Base-by-base conservation (phyloP, 768 basidiomycete genomes). In the Trametes punicea region DNA sequence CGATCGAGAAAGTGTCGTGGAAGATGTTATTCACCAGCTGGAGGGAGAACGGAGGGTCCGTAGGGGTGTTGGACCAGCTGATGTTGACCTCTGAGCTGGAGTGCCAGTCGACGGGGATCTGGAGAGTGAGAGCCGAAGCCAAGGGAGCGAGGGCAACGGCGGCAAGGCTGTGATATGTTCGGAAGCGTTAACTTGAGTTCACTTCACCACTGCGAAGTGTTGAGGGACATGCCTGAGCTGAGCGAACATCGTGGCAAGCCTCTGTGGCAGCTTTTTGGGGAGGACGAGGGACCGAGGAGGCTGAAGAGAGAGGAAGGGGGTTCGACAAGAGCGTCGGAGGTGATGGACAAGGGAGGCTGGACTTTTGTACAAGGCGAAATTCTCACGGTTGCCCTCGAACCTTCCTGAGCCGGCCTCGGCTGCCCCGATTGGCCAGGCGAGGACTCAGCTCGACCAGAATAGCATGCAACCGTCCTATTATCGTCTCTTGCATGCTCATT, bases 1-100 rank as follows among this genome's bases (percentile, higher is more conserved):
- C 78, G 51, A 88, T 74, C 42, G 79, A 84, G 45, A 76, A 80
- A 0, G 73, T 51, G 52, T 81, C 69, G 71, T 85, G 72, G 77
- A 87, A 87, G 0, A 26, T 21, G 0, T 62, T 48, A 68, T 84
- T 82, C 45, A 60, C 47, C 51, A 87, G 69, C 67, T 80, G 74
- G 15, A 86, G 30, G 18, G 77, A 71, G 20, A 58, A 59, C 47
- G 59, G 74, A 70, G 80, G 73, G 61, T 88, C 85, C 9, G 63
- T 57, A 2, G 73, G 55, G 0, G 44, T 38, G 10, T 70, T 68
- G 2, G 71, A 67, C 85, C 85, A 87, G 0, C 62, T 70, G 48
- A 86, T 60, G 18, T 77, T 81, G 11, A 76, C 63, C 0, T 44
- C 0, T 0, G 70, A 71, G 31, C 68, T 72, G 5, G 70, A 71